A percentile compares a stretch with the other conserved stretches of the same genome.
These are phyloP conservation scores for Saccharum officinarum DNA, from an alignment of 176 grass and related monocot species.

Conservation along the genomic window DNA sequence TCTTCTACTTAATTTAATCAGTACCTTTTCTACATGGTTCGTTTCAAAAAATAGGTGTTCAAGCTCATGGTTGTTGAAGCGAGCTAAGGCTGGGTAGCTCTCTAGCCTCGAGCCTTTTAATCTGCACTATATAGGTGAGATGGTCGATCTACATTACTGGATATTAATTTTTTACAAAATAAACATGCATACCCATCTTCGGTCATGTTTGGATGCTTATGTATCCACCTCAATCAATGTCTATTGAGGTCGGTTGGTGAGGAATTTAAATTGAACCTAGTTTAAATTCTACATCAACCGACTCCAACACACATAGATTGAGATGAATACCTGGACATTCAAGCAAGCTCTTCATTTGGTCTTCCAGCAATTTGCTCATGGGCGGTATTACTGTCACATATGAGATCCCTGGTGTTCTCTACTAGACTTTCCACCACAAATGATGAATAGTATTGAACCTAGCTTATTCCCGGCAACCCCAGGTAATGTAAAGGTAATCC, in stretches of 20 bases:
- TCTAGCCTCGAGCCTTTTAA: not conserved
- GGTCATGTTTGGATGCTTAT: too few relatives aligned
- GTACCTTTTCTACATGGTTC: too few relatives aligned
- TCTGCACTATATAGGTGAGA: too few relatives aligned
- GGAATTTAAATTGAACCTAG: too few relatives aligned
- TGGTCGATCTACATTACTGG: not conserved
- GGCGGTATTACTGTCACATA: not conserved
- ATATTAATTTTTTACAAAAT: not conserved
- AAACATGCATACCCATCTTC: not conserved
- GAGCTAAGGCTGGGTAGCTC: not conserved
- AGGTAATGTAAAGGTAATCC: conserved; percentile 17
- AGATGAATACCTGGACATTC: too few relatives aligned
- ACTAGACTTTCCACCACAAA: not conserved
- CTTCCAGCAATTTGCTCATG: not conserved
- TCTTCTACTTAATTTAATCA: too few relatives aligned
- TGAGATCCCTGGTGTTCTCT: not conserved
- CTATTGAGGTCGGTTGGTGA: too few relatives aligned
- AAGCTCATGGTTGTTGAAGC: not conserved
- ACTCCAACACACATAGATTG: too few relatives aligned
- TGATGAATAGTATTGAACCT: not conserved
- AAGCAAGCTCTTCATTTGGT: not conserved
- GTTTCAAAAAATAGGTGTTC: not conserved
- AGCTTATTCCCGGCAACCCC: not conserved
- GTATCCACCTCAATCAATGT: too few relatives aligned
- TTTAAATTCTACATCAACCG: too few relatives aligned